Evolutionary conservation across 331 rosid species (phyloP), one percentile per base, ranked within the genome.

Genomic region (Cydonia oblonga): DNA sequence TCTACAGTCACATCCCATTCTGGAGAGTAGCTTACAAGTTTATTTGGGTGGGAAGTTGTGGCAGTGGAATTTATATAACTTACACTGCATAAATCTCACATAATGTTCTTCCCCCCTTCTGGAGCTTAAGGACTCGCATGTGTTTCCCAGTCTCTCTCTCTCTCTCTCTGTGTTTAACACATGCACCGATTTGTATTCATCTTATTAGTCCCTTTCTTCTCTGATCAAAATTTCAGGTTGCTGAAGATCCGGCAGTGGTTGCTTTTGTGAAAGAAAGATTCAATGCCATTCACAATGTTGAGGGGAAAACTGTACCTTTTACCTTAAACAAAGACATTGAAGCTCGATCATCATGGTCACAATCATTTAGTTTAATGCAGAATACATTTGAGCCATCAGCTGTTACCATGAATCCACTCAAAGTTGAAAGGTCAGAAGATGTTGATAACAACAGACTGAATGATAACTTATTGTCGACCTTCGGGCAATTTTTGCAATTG

Each of bases 201-300:
- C 89, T 86, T 69, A 69, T 54, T 22, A 65, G 20, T 54, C 46
- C 58, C 81, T 69, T 66, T 72, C 64, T 51, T 76, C 64, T 77
- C 57, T 71, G 73, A 64, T 75, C 78, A 49, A 80, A 56, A 49
- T 75, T 83, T 69, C 84, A 93, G 98, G 86, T 93, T 86, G 78
- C 87, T 46, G 97, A 93, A 86, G 96, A 91, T 61, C 73, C 80
- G 46, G 75, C 79, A 6, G 76, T 82, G 74, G 85, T 89, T 77
- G 78, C 78, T 68, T 76, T 76, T 72, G 71, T 91, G 59, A 91
- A 75, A 76, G 88, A 91, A 40, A 81, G 81, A 74, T 86, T 91
- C 69, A 74, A 51, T 78, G 68, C 75, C 66, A 29, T 83, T 78
- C 83, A 75, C 32, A 54, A 54, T 66, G 30, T 68, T 53, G 71